Conservation (phyloP, 192 early-diverging fungal genomes). For the Spizellomyces punctatus region DNA sequence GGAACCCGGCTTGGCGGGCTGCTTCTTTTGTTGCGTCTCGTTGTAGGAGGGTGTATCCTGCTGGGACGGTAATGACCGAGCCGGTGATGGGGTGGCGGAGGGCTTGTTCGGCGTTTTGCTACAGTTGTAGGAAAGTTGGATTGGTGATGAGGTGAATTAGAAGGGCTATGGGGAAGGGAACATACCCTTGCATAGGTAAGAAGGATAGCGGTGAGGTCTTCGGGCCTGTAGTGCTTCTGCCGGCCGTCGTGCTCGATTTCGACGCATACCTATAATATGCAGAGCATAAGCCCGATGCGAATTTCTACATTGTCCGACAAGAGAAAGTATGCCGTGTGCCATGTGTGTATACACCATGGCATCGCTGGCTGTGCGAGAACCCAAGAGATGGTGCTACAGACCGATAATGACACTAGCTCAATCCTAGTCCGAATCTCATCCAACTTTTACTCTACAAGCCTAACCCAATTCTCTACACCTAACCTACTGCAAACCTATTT, state of each 20-base stretch:
- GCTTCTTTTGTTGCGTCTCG: constrained; percentile 2
- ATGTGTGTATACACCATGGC: too few relatives aligned
- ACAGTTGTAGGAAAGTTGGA: too few relatives aligned
- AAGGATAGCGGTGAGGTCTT: constrained; percentile 7
- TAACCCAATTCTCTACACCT: too few relatives aligned
- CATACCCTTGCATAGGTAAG: neutral
- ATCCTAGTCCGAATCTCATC: too few relatives aligned
- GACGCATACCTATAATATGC: neutral
- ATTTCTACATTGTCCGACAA: neutral
- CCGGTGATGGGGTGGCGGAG: neutral
- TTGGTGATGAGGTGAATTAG: neutral
- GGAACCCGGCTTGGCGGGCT: neutral
- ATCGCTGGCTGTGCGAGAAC: too few relatives aligned
- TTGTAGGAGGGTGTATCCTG: constrained; percentile 3
- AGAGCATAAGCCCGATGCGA: neutral
- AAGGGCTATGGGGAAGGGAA: neutral
- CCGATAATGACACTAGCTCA: too few relatives aligned
- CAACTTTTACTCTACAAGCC: too few relatives aligned
- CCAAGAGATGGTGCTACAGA: too few relatives aligned
- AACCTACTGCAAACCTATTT: too few relatives aligned
- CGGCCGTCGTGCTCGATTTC: constrained; percentile 4
- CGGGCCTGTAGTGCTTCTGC: neutral
- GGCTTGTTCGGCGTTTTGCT: neutral
- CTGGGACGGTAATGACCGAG: constrained; percentile 4
- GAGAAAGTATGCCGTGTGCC: too few relatives aligned